Base-by-base conservation (phyloP, 306 rosid genomes). In the Carpinus viminea region DNA sequence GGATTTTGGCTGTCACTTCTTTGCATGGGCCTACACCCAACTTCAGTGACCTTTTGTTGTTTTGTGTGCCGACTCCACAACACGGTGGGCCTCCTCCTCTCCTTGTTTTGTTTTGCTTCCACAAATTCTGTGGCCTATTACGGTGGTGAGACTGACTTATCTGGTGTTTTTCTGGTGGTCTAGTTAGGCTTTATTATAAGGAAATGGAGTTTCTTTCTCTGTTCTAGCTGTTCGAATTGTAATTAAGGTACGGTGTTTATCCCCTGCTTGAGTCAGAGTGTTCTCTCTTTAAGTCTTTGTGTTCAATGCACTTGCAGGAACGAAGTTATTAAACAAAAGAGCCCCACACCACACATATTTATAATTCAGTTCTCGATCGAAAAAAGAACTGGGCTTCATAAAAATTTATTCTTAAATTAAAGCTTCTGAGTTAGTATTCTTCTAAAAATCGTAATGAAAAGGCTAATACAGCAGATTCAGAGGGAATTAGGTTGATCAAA, bases 1-100 rank as follows among this genome's bases (percentile, higher is more conserved):
- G 73, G 70, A 81, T 82, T 83, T 75, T 74, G 76, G 59, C 70
- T 76, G 79, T 79, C 78, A 74, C 75, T 76, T 81, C 79, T 77
- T 69, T 77, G 80, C 74, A 82, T 76, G 78, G 75, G 56, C 76
- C 79, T 73, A 74, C 80, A 62, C 84, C 46, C 70, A 79, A 80
- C 76, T 78, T 84, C 52, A 68, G 72, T 59, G 79, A 79, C 64
- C 75, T 75, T 71, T 54, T 24, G 26, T 24, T 24, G 26, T 24
- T 24, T 24, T 68, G 13, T 59, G 82, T 79, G 78, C 80, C 26
- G 26, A 24, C 26, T 24, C 69, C 68, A 50, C 70, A 55, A 72
- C 85, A 47, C 72, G 45, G 46, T 74, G 84, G 66, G 75, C 71
- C 75, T 82, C 84, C 76, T 55, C 79, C 75, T 84, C 83, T 24